These are phyloP conservation scores for Saposhnikovia divaricata DNA, from an alignment of 129 eudicot species.

Conservation along the genomic window DNA sequence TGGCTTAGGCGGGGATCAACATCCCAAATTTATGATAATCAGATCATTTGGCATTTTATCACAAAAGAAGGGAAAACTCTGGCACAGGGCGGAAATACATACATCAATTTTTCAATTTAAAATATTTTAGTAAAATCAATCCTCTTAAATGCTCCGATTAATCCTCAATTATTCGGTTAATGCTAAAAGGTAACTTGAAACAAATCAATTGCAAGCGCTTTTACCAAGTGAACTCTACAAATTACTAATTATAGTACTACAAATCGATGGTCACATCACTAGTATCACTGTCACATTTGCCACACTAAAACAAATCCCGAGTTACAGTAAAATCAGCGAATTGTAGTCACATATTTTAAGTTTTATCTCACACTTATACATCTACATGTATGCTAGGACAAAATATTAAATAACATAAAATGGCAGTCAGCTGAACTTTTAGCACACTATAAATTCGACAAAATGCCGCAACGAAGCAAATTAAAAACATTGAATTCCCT, in stretches of 20 bases:
- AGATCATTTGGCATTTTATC: background rate
- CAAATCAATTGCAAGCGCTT: too few species aligned
- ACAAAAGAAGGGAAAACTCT: background rate
- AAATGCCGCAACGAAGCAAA: background rate
- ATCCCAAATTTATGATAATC: background rate
- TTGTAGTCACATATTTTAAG: too few species aligned
- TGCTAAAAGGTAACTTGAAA: background rate
- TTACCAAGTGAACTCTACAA: background rate
- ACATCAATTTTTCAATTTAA: too few species aligned
- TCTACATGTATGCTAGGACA: background rate
- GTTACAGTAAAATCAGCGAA: background rate
- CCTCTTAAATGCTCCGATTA: background rate
- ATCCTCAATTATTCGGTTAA: background rate
- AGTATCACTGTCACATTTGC: too few species aligned
- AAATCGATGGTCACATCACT: background rate
- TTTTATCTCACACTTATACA: background rate
- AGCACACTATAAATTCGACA: background rate
- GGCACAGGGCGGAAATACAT: background rate
- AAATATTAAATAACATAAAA: background rate
- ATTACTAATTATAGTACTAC: background rate
- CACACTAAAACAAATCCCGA: too few species aligned
- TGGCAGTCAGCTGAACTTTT: background rate
- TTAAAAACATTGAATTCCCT: background rate
- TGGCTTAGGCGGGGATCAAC: background rate
- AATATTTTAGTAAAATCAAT: background rate